phyloP scores from a whole-genome alignment of 2,329 filamentous ascomycete genomes.

The Nigrospora osmanthi region DNA sequence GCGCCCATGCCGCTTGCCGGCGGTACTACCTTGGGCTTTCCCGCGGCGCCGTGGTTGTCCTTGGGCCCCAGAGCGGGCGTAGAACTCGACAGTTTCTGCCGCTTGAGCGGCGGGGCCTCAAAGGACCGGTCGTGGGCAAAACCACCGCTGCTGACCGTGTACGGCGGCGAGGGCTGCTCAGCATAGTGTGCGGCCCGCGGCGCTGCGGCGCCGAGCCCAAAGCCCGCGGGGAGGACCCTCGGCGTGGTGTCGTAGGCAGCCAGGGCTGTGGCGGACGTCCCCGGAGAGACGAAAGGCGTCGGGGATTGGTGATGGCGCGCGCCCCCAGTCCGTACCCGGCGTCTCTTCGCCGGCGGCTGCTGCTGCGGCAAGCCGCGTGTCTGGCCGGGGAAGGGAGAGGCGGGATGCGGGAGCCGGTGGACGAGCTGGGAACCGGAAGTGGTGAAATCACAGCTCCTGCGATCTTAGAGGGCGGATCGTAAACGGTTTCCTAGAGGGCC shows the following conservation, averaged over 20 bases:
- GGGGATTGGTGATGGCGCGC: too few relatives aligned
- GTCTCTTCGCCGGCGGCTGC: too few relatives aligned
- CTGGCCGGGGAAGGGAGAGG: too few relatives aligned
- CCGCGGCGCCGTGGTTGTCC: constrained; percentile 2
- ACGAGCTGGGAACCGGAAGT: too few relatives aligned
- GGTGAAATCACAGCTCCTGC: too few relatives aligned
- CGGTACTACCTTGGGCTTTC: constrained; percentile 6
- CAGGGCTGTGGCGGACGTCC: constrained; percentile 22
- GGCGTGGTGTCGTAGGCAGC: constrained; percentile 24
- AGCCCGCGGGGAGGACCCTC: constrained; percentile 24
- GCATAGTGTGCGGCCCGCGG: constrained; percentile 19
- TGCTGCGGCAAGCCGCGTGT: too few relatives aligned
- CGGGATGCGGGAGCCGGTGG: too few relatives aligned
- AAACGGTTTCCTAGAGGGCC: constrained; percentile 1
- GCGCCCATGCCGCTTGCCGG: constrained; percentile 11
- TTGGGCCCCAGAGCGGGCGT: constrained; percentile 5
- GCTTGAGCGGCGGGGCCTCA: constrained; percentile 16
- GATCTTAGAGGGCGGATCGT: not conserved
- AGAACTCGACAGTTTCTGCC: constrained; percentile 13
- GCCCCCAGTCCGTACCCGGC: too few relatives aligned
- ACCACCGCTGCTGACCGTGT: constrained; percentile 18
- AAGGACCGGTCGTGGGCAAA: constrained; percentile 14
- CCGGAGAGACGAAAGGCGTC: constrained; percentile 9
- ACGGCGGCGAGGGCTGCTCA: constrained; percentile 21
- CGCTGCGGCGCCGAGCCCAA: constrained; percentile 23